Base-by-base conservation (phyloP, 106 monocot species). In the Dendrobium chrysotoxum region DNA sequence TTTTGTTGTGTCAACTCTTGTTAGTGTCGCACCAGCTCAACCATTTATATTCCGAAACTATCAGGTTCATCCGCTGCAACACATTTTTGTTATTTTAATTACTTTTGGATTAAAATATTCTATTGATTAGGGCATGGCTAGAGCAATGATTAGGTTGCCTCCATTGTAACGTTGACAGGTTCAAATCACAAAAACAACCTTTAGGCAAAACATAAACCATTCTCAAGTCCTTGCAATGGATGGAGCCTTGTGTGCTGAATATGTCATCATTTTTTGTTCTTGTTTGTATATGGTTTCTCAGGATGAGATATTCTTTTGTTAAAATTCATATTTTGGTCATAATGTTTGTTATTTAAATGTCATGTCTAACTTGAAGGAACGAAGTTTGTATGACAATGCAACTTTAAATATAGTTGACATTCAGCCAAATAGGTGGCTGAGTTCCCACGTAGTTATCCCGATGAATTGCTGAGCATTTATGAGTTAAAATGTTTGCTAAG, bases 41-140 rank as follows among this genome's bases (percentile, higher is more conserved):
- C 98, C 98, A 88, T 99, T 89, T 87, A 66, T 99, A n/a, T 99
- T 99, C 86, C 85, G 95, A 38, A 99, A 99, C 28, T 99, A 99
- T 90, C 98, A 99, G 98, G 98, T 99, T 79, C 79, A 54, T 79
- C 42, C 31, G 38, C 67, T 82, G 70, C 70, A 2, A 13, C 70
- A 70, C 17, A 70, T 35, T 31, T 61, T 70, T 70, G 16, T 16
- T 15, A 70, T 35, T n/a, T 70, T 18, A 11, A 28, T 35, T 70
- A 5, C 64, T 26, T 65, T 65, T 50, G 64, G 6, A 8, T 65
- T 26, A 65, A 46, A 50, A 26, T 9, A 65, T 26, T 65, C 11
- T 31, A 31, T 35, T 35, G 31, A 20, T 35, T 25, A 35, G 35
- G 10, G 15, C 68, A 10, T 68, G 68, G 28, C 31, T 68, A 68